Evolutionary conservation across 306 rosid genomes (phyloP).

Genomic region (Quercus berberidifolia): DNA sequence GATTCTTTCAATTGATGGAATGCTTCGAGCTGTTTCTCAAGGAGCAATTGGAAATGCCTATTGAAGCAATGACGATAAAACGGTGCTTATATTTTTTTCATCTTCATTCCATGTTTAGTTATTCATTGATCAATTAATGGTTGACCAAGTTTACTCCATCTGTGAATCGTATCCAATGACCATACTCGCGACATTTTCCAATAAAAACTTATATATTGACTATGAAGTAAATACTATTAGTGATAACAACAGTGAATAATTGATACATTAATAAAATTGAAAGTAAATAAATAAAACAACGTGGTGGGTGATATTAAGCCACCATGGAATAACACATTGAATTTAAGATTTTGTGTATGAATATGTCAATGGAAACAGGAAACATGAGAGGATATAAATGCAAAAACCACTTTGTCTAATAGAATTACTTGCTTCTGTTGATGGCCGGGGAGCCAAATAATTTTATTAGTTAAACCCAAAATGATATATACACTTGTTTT

Average conservation of each 20-base stretch:
- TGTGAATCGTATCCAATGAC: background rate
- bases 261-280: background rate
- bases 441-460: background rate
- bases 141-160: background rate
- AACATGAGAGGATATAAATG: background rate
- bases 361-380: background rate
- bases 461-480: background rate
- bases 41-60: slow-evolving; percentile 66
- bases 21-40: slow-evolving; percentile 69
- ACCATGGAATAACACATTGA: too few relatives aligned
- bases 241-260: background rate
- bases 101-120: background rate
- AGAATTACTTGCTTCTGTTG: background rate
- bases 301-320: background rate
- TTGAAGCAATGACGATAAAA: slow-evolving; percentile 55
- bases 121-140: background rate
- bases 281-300: background rate
- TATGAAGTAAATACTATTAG: background rate
- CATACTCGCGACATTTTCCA: background rate
- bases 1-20: slow-evolving; percentile 44
- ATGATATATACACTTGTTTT: background rate
- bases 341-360: background rate
- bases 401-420: background rate
- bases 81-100: slow-evolving; percentile 41
- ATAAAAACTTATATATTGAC: background rate